These are phyloP conservation scores for Cyberlindnera xishuangbannaensis DNA, from an alignment of 805 yeast genomes.

Conservation along the genomic window DNA sequence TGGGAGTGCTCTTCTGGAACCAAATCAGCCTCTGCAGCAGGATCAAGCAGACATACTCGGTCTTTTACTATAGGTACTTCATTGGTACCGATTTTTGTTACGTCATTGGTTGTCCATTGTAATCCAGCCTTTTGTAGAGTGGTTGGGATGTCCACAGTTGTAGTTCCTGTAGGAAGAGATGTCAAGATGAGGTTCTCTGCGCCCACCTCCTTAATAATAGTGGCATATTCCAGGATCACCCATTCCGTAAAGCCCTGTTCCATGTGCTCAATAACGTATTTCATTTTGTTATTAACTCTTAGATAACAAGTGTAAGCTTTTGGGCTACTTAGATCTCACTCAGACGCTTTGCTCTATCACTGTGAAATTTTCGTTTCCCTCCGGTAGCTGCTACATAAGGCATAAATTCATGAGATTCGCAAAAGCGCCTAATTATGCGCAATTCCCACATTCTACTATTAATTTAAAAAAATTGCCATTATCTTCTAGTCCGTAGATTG, in stretches of 20 bases:
- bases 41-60: slow-evolving; percentile 81
- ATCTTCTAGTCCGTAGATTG: too few species aligned
- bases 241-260: slow-evolving; percentile 95
- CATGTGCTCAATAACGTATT: slow-evolving; percentile 95
- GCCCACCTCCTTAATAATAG: slow-evolving; percentile 81
- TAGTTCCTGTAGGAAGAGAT: slow-evolving; percentile 63
- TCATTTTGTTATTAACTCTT: slow-evolving; percentile 53
- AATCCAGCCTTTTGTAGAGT: slow-evolving; percentile 55
- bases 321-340: too few species aligned
- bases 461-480: too few species aligned
- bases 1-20: slow-evolving; percentile 57
- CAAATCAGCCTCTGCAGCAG: slow-evolving; percentile 73
- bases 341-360: too few species aligned
- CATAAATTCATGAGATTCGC: too few species aligned
- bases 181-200: slow-evolving; percentile 66
- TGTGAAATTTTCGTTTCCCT: too few species aligned
- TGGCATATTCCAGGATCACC: slow-evolving; percentile 84
- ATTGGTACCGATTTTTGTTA: slow-evolving; percentile 36
- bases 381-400: too few species aligned
- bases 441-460: too few species aligned
- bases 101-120: slow-evolving; percentile 78
- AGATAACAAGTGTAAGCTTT: too few species aligned
- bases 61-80: slow-evolving; percentile 40
- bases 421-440: too few species aligned
- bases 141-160: slow-evolving; percentile 58